Evolutionary conservation across 129 eudicot species (phyloP), one percentile per base, ranked within the genome.

Genomic region (Centaurea solstitialis): DNA sequence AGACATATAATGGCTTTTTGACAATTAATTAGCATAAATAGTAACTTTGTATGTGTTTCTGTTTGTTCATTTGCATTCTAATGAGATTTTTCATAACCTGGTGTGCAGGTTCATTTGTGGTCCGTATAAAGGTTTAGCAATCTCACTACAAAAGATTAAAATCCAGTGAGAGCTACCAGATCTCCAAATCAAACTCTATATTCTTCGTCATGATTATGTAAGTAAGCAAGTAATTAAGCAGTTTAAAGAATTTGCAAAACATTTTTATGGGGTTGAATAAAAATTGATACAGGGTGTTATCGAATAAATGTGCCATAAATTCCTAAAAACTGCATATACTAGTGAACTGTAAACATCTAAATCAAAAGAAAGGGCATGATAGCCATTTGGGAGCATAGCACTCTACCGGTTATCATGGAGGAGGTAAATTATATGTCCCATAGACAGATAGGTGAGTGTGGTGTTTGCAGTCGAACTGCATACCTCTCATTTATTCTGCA

Each of bases 21-120:
- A 28, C n/a, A 4, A 18, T 26, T 39, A 41, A n/a, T 17, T 76
- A 43, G 75, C 75, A 30, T 8, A 45, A 35, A 70, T 24, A 12
- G 10, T 45, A 43, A 75, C 2, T 7, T 59, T 64, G 13, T 64
- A 57, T 35, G 79, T 70, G 20, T 70, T 70, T 70, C 5, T 70
- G 33, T 24, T 76, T 1, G 7, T 30, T 22, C 28, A 64, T 22
- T 64, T 64, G 68, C 28, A 43, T n/a, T 45, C 30, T 78, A 68
- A 68, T 22, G 21, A 67, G 64, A 40, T 77, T 71, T 69, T 64
- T 22, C 8, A 68, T 79, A 7, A 17, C 11, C 40, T 75, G 15
- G 12, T 66, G 53, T 23, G 80, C 87, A 89, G 93, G 93, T 85
- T 89, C 93, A 18, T 89, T 89, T 85, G 93, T 89, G 64, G 69